Percentiles rank a stretch among this genome's conserved stretches.
Evolutionary conservation across 345 rosid species (phyloP).

Genomic region (Noccaea caerulescens): DNA sequence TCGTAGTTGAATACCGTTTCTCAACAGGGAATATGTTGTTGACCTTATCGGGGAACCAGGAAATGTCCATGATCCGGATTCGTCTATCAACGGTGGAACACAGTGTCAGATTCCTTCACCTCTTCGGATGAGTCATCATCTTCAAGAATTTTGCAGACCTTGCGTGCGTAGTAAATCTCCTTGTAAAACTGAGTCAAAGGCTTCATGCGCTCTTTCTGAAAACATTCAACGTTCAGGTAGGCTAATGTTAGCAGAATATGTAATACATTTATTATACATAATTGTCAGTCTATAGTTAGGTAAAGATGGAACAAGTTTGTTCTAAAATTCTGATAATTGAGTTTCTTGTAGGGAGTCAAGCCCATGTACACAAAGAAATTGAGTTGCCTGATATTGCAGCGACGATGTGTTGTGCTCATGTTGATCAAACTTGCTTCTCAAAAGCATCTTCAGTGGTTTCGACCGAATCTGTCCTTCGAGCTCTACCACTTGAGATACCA

Average conservation of each 20-base stretch:
- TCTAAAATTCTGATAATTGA: neutral
- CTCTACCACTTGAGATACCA: constrained; percentile 40
- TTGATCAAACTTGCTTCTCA: constrained; percentile 42
- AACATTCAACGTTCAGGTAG: constrained; percentile 54
- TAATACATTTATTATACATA: neutral
- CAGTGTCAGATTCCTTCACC: constrained; percentile 68
- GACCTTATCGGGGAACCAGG: constrained; percentile 96
- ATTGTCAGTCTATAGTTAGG: neutral
- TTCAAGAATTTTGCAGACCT: constrained; percentile 55
- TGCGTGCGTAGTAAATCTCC: constrained; percentile 47
- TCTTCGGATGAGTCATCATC: constrained; percentile 62
- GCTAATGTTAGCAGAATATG: constrained; percentile 22
- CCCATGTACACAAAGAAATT: constrained; percentile 38
- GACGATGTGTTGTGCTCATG: constrained; percentile 35
- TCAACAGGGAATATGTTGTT: constrained; percentile 91
- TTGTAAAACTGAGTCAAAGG: constrained; percentile 46
- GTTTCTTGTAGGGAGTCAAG: constrained; percentile 48
- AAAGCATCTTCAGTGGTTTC: constrained; percentile 48
- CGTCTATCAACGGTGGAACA: constrained; percentile 78
- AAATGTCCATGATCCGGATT: constrained; percentile 81
- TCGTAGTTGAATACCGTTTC: constrained; percentile 30
- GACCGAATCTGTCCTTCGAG: constrained; percentile 41
- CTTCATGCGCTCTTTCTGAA: constrained; percentile 42
- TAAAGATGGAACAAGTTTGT: constrained; percentile 12
- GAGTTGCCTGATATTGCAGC: constrained; percentile 37